phyloP scores from a whole-genome alignment of 192 early-diverging fungal genomes.

The Pecoramyces ruminantium region DNA sequence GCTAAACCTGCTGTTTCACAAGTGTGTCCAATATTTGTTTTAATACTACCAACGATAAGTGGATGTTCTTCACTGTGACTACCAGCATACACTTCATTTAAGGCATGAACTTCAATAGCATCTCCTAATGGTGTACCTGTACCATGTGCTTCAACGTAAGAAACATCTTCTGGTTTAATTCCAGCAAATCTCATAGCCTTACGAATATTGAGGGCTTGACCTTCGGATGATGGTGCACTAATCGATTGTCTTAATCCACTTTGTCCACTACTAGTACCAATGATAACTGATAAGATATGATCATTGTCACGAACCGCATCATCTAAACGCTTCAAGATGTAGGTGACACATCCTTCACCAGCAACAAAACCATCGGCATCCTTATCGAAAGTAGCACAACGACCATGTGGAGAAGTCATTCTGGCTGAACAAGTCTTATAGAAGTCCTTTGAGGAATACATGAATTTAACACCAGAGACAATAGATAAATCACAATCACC shows the following conservation, averaged over 20 bases:
- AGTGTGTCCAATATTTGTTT: constrained; percentile 3
- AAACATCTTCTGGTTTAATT: background rate
- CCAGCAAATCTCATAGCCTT: background rate
- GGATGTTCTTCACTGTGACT: background rate
- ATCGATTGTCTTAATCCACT: constrained; percentile 8
- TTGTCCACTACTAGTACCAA: constrained; percentile 9
- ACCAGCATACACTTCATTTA: background rate
- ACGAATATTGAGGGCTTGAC: background rate
- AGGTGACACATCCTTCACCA: constrained; percentile 9
- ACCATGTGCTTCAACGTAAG: constrained; percentile 1
- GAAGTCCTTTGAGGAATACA: background rate
- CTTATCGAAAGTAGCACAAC: constrained; percentile 9
- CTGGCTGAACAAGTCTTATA: background rate
- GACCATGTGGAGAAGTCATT: constrained; percentile 10
- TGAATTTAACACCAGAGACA: constrained; percentile 5
- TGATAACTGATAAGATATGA: constrained; percentile 11
- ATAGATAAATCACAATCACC: constrained; percentile 12
- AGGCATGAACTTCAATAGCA: background rate
- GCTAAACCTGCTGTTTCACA: constrained; percentile 4
- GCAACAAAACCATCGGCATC: constrained; percentile 17
- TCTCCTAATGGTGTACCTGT: constrained; percentile 5
- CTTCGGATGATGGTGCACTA: background rate
- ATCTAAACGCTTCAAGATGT: constrained; percentile 13
- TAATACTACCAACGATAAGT: constrained; percentile 1
- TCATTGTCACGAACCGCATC: constrained; percentile 11